Percentiles rank a stretch among this genome's conserved stretches.
Conservation (phyloP, 495 filamentous ascomycete genomes). For the Xylaria venustula region DNA sequence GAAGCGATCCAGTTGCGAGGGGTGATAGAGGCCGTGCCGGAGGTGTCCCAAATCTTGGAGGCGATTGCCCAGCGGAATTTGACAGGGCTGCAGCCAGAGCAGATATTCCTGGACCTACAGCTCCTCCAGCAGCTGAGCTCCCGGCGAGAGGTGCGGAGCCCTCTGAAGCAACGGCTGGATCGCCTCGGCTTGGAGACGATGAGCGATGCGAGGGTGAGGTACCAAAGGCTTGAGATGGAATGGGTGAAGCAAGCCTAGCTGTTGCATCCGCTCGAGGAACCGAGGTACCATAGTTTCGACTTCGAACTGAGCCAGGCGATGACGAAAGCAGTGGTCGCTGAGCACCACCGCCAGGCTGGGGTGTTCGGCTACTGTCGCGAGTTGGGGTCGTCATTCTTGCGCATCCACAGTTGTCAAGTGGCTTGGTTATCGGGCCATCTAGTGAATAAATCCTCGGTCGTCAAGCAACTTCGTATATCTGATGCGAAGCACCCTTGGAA, state of each 20-base stretch:
- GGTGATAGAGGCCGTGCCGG: slow-evolving; percentile 59
- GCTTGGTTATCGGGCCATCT: slow-evolving; percentile 10
- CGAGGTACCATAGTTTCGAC: slow-evolving; percentile 41
- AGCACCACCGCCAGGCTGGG: slow-evolving; percentile 25
- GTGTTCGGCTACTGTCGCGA: slow-evolving; percentile 27
- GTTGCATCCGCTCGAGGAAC: slow-evolving; percentile 63
- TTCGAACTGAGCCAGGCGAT: slow-evolving; percentile 46
- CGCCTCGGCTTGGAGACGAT: slow-evolving; percentile 24
- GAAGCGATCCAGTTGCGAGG: slow-evolving; percentile 40
- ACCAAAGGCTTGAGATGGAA: slow-evolving; percentile 53
- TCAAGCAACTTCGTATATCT: no score
- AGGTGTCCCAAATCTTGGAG: slow-evolving; percentile 60
- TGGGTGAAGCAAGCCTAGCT: slow-evolving; percentile 69
- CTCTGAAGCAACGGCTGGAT: slow-evolving; percentile 26
- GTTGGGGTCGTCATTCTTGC: slow-evolving; percentile 27
- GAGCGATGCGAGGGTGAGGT: slow-evolving; percentile 44
- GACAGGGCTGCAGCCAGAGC: slow-evolving; percentile 75
- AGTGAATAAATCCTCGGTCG: background rate
- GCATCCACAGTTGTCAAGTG: background rate
- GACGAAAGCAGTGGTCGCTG: slow-evolving; percentile 41
- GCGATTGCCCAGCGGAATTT: slow-evolving; percentile 59
- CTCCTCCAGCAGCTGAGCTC: slow-evolving; percentile 45
- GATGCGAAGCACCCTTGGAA: background rate
- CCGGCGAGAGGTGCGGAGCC: slow-evolving; percentile 48
- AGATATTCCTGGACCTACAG: slow-evolving; percentile 68